These are phyloP conservation scores for Hypoxylon sp. DNA, from an alignment of 2,329 filamentous ascomycete genomes.

Conservation along the genomic window DNA sequence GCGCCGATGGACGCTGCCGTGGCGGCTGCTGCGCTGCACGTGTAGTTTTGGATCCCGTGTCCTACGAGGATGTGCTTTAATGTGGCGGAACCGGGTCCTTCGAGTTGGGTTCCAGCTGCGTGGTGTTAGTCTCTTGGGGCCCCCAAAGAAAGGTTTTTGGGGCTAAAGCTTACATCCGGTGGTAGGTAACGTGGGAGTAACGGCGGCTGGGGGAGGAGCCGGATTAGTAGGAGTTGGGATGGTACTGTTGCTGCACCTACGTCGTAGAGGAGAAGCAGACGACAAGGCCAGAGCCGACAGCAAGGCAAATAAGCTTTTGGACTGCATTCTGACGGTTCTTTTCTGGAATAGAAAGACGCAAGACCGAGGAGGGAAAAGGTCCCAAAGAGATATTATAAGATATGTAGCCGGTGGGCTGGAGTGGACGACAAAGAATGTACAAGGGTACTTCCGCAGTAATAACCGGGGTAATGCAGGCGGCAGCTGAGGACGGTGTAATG, in stretches of 20 bases:
- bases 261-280: slow-evolving; percentile 50
- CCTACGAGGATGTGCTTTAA: slow-evolving; percentile 72
- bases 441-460: slow-evolving; percentile 21
- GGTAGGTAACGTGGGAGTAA: slow-evolving; percentile 57
- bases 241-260: slow-evolving; percentile 40
- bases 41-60: slow-evolving; percentile 79
- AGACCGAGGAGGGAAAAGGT: slow-evolving; percentile 23
- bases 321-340: slow-evolving; percentile 49
- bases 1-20: slow-evolving; percentile 65
- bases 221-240: slow-evolving; percentile 30
- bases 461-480: slow-evolving; percentile 46
- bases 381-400: slow-evolving; percentile 40
- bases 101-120: slow-evolving; percentile 61
- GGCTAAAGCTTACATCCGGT: slow-evolving; percentile 55
- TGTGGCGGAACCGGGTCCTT: slow-evolving; percentile 57
- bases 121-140: slow-evolving; percentile 19
- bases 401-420: slow-evolving; percentile 1
- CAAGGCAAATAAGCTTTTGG: slow-evolving; percentile 48
- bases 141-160: neutral
- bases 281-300: slow-evolving; percentile 49
- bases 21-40: slow-evolving; percentile 62
- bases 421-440: slow-evolving; percentile 24
- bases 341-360: slow-evolving; percentile 6
- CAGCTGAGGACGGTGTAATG: slow-evolving; percentile 48
- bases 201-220: slow-evolving; percentile 32